Evolutionary conservation across 1,139 yeast species (phyloP).

Genomic region (Pichia sp.): DNA sequence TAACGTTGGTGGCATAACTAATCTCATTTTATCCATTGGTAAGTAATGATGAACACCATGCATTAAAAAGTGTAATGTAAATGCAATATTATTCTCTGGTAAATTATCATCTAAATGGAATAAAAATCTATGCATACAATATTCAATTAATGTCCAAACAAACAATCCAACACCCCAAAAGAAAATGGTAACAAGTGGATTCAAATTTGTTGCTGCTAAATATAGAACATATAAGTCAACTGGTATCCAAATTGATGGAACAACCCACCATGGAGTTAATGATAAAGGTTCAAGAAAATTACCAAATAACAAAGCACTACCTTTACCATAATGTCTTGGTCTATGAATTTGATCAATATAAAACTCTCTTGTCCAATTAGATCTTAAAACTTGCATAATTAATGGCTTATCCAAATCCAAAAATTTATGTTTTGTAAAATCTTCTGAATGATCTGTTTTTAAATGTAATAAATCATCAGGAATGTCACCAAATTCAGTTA

Average conservation of each 20-base stretch:
- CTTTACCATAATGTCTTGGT: conserved; percentile 89
- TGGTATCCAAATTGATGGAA: conserved; percentile 88
- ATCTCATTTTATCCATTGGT: conserved; percentile 91
- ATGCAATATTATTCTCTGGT: conserved; percentile 72
- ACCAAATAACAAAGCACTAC: conserved; percentile 85
- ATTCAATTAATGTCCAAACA: conserved; percentile 91
- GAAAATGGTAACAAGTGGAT: conserved; percentile 28
- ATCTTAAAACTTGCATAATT: conserved; percentile 66
- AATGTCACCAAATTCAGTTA: conserved; percentile 53
- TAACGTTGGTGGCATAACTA: conserved; percentile 94
- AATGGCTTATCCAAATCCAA: conserved; percentile 80
- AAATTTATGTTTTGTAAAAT: conserved; percentile 72
- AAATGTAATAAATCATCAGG: conserved; percentile 70
- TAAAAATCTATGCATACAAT: conserved; percentile 77
- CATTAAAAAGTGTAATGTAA: conserved; percentile 77
- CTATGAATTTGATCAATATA: conserved; percentile 94
- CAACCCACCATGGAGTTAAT: conserved; percentile 71
- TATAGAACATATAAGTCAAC: conserved; percentile 51
- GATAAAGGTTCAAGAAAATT: conserved; percentile 67
- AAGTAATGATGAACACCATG: conserved; percentile 97
- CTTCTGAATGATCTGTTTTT: conserved; percentile 70
- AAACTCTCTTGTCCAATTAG: conserved; percentile 75
- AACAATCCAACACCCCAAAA: conserved; percentile 61
- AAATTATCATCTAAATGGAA: conserved; percentile 85
- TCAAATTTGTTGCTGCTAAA: conserved; percentile 34